Conservation (phyloP, 768 basidiomycete genomes). For the Boletus barrowsii region DNA sequence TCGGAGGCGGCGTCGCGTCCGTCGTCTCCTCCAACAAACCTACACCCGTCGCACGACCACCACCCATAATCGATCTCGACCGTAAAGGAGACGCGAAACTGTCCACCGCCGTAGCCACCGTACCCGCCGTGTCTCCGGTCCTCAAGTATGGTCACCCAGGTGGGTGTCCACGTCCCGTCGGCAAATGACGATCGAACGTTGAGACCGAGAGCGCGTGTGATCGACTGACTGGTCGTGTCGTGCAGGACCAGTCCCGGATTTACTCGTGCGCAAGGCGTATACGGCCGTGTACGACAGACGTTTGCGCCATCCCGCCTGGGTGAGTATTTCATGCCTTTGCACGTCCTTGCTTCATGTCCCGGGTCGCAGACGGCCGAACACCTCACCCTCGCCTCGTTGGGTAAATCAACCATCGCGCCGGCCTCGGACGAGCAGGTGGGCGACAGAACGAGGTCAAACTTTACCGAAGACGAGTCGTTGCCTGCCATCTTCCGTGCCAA, state of each 20-base stretch:
- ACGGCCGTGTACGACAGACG: constrained; percentile 88
- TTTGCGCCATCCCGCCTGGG: constrained; percentile 92
- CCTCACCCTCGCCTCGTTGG: constrained; percentile 74
- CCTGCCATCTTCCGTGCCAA: constrained; percentile 78
- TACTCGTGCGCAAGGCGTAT: constrained; percentile 78
- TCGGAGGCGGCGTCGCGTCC: constrained; percentile 74
- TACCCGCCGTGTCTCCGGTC: constrained; percentile 33
- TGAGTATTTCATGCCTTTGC: constrained; percentile 31
- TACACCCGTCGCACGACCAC: constrained; percentile 11
- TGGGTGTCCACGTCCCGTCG: constrained; percentile 3
- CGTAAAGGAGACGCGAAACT: constrained; percentile 42
- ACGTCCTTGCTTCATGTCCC: too few relatives aligned
- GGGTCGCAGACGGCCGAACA: constrained; percentile 85
- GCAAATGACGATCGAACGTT: not conserved
- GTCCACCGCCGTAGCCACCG: constrained; percentile 29
- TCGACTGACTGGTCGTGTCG: constrained; percentile 11
- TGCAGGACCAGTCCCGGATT: constrained; percentile 82
- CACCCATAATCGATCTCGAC: constrained; percentile 45
- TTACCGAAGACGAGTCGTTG: constrained; percentile 78
- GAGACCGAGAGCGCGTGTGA: not conserved
- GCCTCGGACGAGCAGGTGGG: constrained; percentile 42
- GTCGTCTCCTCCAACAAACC: constrained; percentile 38
- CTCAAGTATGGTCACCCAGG: constrained; percentile 44
- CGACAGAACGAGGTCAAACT: constrained; percentile 74
- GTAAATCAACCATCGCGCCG: constrained; percentile 40